Percentiles rank a stretch among this genome's conserved stretches.
These are phyloP conservation scores for Aspergillus sclerotioniger DNA, from an alignment of 495 filamentous ascomycete genomes.

Conservation along the genomic window DNA sequence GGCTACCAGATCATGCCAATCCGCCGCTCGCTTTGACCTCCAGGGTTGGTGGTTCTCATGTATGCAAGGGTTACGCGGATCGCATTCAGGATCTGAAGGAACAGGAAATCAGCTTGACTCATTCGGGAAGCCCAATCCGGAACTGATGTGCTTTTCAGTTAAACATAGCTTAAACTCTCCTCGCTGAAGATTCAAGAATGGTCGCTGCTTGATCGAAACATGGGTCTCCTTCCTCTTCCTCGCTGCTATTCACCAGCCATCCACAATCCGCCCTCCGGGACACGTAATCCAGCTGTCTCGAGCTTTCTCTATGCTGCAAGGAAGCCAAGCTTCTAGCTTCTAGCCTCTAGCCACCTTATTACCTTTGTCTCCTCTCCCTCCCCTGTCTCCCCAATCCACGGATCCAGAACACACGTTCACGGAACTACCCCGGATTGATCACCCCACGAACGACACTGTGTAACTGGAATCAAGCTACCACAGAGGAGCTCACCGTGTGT, in stretches of 20 bases:
- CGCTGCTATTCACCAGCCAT: neutral
- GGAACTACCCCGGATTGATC: constrained; percentile 1
- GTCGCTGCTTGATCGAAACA: neutral
- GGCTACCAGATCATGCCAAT: constrained; percentile 15
- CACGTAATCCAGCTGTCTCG: neutral
- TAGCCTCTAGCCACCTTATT: neutral
- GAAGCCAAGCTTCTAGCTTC: neutral
- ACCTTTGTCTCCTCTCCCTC: neutral
- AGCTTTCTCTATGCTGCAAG: neutral
- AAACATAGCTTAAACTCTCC: constrained; percentile 5
- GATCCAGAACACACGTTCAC: neutral
- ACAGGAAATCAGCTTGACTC: neutral
- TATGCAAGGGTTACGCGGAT: constrained; percentile 27
- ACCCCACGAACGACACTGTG: neutral
- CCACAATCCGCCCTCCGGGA: neutral
- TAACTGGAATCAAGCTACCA: neutral
- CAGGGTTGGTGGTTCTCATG: constrained; percentile 3
- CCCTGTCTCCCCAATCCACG: neutral
- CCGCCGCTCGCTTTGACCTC: constrained; percentile 10
- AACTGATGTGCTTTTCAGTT: neutral
- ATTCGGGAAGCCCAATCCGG: neutral
- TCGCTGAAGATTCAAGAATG: neutral
- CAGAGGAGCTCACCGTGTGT: neutral
- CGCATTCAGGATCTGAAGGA: constrained; percentile 17
- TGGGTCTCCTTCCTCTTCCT: neutral